These are phyloP conservation scores for Carex scoparia DNA, from an alignment of 176 grass and related monocot species.

Conservation along the genomic window DNA sequence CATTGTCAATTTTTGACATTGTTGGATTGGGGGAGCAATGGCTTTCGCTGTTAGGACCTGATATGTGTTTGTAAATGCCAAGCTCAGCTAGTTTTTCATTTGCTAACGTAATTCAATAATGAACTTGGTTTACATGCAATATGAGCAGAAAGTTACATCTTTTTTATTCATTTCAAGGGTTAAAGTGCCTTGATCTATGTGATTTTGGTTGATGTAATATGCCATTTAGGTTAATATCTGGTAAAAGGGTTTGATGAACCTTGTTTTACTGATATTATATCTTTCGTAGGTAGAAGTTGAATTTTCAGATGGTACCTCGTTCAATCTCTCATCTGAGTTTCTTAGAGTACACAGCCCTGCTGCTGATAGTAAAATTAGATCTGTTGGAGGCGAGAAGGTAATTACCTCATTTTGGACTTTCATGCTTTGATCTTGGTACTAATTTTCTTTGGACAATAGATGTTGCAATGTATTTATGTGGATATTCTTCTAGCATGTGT, in stretches of 20 bases:
- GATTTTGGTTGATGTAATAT: background rate
- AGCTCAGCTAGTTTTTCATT: constrained; percentile 1
- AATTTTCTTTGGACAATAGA: background rate
- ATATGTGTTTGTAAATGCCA: background rate
- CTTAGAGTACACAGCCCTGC: constrained; percentile 87
- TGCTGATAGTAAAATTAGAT: constrained; percentile 92
- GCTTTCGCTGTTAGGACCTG: background rate
- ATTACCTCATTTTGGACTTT: constrained; percentile 8
- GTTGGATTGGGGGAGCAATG: background rate
- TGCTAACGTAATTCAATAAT: background rate
- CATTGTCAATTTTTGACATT: background rate
- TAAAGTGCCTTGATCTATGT: background rate
- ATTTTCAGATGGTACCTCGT: constrained; percentile 64
- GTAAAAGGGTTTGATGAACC: background rate
- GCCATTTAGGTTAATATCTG: background rate
- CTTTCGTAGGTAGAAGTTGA: constrained; percentile 59
- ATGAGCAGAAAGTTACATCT: background rate
- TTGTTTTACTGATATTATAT: background rate
- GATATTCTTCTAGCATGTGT: background rate
- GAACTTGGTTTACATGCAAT: background rate
- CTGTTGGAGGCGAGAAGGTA: constrained; percentile 81
- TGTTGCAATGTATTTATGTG: background rate
- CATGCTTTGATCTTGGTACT: background rate
- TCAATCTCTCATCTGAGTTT: constrained; percentile 78
- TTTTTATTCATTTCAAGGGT: background rate